Evolutionary conservation across 192 early-diverging fungal species (phyloP), one percentile per base, ranked within the genome.

Genomic region (Thoreauomyces humboldtii): DNA sequence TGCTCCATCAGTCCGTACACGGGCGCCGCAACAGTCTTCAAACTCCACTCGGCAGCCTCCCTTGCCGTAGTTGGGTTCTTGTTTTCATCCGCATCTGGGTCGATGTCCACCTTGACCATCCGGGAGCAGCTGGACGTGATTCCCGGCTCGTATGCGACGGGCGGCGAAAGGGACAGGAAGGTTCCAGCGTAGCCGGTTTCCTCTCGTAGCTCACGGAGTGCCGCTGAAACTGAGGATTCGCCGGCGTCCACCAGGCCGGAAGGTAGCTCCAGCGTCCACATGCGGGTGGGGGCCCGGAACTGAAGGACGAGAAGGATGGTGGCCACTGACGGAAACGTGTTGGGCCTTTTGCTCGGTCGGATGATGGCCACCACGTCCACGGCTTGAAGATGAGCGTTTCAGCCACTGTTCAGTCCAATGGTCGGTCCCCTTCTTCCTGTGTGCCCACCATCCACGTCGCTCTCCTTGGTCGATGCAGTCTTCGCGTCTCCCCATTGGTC

Each of bases 241-340:
- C 28, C 34, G 0, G 48, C 38, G 34, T 69, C 67, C 5, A 69
- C 22, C 37, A 69, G 50, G 17, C 65, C 63, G 2, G 62, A 60
- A 2, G 70, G 70, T 32, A 72, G 61, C 46, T 72, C 70, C 12
- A 72, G 46, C 48, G 70, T 72, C 63, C 63, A 72, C 27, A 29
- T 25, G 15, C 47, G 36, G 7, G 50, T 51, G 4, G 70, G 55
- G 0, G 70, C 63, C 14, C 70, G 62, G 57, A 53, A 72, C 43
- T 72, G 70, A 27, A 72, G 41, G 1, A 72, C 70, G 4, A 69
- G 59, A 4, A 69, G 31, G 24, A 69, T 52, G 21, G 55, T 50
- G 9, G 7, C 33, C 1, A 36, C 47, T 12, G 24, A 14, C 0
- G 61, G 61, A 52, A 51, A 63, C 19, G 15, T 15, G 2, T 3